Conservation (phyloP, 495 filamentous ascomycete species). For the Annulohypoxylon stygium region DNA sequence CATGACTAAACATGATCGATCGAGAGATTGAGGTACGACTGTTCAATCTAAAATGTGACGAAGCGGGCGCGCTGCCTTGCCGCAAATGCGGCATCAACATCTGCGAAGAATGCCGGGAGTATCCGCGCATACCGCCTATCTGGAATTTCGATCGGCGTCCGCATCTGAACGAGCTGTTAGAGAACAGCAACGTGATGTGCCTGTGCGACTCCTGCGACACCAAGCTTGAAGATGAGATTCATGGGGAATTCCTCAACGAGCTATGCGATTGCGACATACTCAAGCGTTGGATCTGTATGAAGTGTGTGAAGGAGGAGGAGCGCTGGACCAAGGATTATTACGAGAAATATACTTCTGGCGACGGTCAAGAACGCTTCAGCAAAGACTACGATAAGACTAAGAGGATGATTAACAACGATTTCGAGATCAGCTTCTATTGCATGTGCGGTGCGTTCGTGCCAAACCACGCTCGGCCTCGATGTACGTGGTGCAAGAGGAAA, state of each 20-base stretch:
- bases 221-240: constrained; percentile 31
- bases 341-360: constrained; percentile 3
- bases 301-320: constrained; percentile 32
- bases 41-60: constrained; percentile 34
- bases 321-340: background rate
- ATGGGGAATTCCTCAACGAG: constrained; percentile 33
- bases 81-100: constrained; percentile 42
- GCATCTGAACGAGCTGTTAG: background rate
- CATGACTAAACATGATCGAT: background rate
- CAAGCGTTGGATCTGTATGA: constrained; percentile 43
- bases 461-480: constrained; percentile 6
- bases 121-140: constrained; percentile 6
- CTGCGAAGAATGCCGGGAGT: constrained; percentile 33
- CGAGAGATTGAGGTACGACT: constrained; percentile 40
- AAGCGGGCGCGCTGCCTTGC: constrained; percentile 38
- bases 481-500: constrained; percentile 9
- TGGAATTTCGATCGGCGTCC: background rate
- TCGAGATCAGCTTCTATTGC: constrained; percentile 7
- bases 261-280: constrained; percentile 43
- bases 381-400: background rate
- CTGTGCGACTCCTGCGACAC: constrained; percentile 37
- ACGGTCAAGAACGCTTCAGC: background rate
- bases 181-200: constrained; percentile 23
- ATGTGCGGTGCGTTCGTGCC: constrained; percentile 8
- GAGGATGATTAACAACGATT: background rate